Evolutionary conservation across 2,329 filamentous ascomycete genomes (phyloP), one percentile per base, ranked within the genome.

Genomic region (Aspergillus persii): DNA sequence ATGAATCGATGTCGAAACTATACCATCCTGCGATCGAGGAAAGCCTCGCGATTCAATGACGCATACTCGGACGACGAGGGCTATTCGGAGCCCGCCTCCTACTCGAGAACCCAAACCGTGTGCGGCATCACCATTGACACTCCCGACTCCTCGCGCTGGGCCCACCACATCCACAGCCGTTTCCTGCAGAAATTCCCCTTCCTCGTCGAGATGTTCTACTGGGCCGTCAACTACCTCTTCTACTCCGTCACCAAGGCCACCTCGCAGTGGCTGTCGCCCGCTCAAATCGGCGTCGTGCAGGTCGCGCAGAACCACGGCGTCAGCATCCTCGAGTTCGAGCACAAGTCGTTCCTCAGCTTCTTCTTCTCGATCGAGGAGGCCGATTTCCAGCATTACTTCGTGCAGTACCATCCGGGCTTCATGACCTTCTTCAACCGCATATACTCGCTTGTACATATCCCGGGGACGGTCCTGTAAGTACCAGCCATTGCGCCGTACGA

Each of bases 181-280:
- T 79, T 89, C 57, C 77, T 89, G 59, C 84, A 88, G 70, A 87
- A 86, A 68, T 89, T 86, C 64, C 87, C 88, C 4, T 90, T 90
- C 69, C 72, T 90, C 56, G 81, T 90, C 52, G 87, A 90, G 72
- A 89, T 90, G 86, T 89, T 89, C 71, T 90, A 90, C 76, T 90
- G 87, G 87, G 80, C 83, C 48, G 79, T 89, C 65, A 89, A 86
- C 68, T 84, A 87, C 63, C 78, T 82, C 50, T 86, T 88, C 69
- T 89, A 89, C 74, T 79, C 82, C 41, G 77, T 86, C 71, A 87
- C 85, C 7, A 81, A 83, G 15, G 75, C 81, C 15, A 71, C 81
- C 6, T 81, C 83, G 2, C 78, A 82, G 58, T 71, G 73, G 51
- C 74, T 83, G 56, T 85, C 84, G 11, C 68, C 68, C 58, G 81